Conservation (phyloP, 306 rosid genomes). For the Psophocarpus tetragonolobus region DNA sequence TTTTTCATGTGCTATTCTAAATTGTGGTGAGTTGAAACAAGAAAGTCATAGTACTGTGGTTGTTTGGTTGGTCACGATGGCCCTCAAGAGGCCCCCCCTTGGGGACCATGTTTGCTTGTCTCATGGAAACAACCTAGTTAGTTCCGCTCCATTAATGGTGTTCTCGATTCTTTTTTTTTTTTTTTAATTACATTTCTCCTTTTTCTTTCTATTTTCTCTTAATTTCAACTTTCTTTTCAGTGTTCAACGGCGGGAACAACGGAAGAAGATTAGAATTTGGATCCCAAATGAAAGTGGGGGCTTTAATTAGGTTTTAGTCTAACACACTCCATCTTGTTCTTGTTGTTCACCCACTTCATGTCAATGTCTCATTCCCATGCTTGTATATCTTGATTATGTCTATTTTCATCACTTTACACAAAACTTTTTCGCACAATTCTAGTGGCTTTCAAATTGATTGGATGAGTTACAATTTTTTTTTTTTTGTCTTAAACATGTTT, state of each 20-base stretch:
- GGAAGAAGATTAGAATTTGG: constrained; percentile 36
- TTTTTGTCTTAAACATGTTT: background rate
- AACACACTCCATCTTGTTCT: background rate
- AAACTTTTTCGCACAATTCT: background rate
- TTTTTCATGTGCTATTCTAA: constrained; percentile 7
- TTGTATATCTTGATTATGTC: constrained; percentile 6
- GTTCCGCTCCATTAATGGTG: constrained; percentile 22
- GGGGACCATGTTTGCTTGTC: constrained; percentile 36
- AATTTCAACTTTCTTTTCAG: constrained; percentile 22
- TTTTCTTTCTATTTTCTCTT: background rate
- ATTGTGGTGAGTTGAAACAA: background rate
- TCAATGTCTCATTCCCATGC: constrained; percentile 25
- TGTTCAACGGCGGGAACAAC: constrained; percentile 53
- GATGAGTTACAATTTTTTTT: background rate
- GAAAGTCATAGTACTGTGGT: constrained; percentile 14
- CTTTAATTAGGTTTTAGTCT: constrained; percentile 19
- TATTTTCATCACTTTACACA: background rate
- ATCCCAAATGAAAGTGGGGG: constrained; percentile 19
- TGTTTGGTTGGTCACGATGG: constrained; percentile 28
- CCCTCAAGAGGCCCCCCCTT: constrained; percentile 38
- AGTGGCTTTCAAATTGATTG: background rate
- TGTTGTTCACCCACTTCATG: constrained; percentile 28
- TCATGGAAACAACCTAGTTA: constrained; percentile 20
- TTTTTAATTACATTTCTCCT: background rate
- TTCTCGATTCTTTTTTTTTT: background rate